Evolutionary conservation across 305 asterid species (phyloP), one percentile per base, ranked within the genome.

Genomic region (Rubia tinctorum): DNA sequence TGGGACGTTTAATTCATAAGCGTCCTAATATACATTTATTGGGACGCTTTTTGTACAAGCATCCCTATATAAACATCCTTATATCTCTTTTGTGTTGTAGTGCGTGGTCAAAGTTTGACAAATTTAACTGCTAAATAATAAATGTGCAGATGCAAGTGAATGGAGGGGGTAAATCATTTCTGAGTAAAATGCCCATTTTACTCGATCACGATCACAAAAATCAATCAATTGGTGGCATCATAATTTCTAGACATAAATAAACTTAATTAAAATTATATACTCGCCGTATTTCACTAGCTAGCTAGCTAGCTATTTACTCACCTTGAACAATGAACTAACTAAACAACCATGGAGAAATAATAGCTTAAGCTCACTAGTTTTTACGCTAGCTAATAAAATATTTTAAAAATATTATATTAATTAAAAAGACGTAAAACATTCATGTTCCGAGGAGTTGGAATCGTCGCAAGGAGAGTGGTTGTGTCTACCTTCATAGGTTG

Each of bases 401-500:
- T 7, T n/a, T 53, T 18, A 53, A 22, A 56, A 56, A n/a, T 56
- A 23, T 5, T 20, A 13, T 22, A 59, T 20, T 10, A 43, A 10
- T 10, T 80, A 90, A 78, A 89, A 92, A 0, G 97, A 86, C 75
- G 96, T 87, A 86, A 89, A 90, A 77, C 98, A 86, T 74, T 91
- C 98, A 39, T 86, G 91, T 22, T 93, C 96, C 4, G 92, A 82
- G 43, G 98, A 90, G 83, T 90, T 93, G 13, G 96, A 87, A 27
- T 91, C 96, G 77, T 90, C 96, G 64, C 87, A 88, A 9, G 99
- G 99, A 66, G 97, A 74, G 79, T 94, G 99, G 83, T 86, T 91
- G 84, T 94, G 99, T 62, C 99, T 74, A 61, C 99, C 99, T 89
- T 94, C 99, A 65, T 94, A 91, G 22, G 99, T 94, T 37, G 99